Evolutionary conservation across 1,284 basidiomycete genomes (phyloP), one percentile per base, ranked within the genome.

Genomic region (Pterulicium gracile): DNA sequence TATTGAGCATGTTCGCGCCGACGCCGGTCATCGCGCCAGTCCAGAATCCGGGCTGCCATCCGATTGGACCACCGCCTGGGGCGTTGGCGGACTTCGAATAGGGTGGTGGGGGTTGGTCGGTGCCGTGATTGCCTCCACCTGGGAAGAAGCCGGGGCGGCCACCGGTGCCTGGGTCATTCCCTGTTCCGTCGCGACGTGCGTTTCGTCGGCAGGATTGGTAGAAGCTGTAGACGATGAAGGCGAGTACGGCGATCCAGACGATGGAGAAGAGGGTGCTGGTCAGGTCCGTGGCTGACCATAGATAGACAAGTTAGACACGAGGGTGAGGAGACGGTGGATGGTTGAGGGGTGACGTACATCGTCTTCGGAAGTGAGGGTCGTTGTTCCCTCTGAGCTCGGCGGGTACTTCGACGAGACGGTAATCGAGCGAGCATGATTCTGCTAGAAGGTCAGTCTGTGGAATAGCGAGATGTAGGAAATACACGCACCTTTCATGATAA

Each of bases 371-470:
- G 2, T 35, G 51, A 48, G 35, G 43, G 41, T 21, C 47, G 53
- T 54, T 44, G 46, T 22, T 45, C 41, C 41, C 20, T 49, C 23
- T 48, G 35, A 35, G 57, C 56, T 49, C 56, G 34, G 63, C 63
- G 2, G 79, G 79, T 2, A 88, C 65, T 47, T 80, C 73, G 12
- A 87, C 75, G 1, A 94, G 74, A 45, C 77, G 73, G 58, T 92
- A 93, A 50, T 89, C 78, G 43, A 94, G 65, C 2, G 77, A 82
- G 58, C 90, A 93, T 13, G 88, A 91, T 14, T 83, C 89, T 90
- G 55, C 4, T 41, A 3, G 21, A 42, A 19, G 47, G 43, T n/a
- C 39, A 49, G 44, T 27, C 22, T 35, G 34, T 34, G 23, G 5
- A 39, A 32, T 40, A 10, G 43, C 19, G 35, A 13, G 32, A 32